phyloP scores from a whole-genome alignment of 768 basidiomycete genomes.

The Russula ochroleuca region DNA sequence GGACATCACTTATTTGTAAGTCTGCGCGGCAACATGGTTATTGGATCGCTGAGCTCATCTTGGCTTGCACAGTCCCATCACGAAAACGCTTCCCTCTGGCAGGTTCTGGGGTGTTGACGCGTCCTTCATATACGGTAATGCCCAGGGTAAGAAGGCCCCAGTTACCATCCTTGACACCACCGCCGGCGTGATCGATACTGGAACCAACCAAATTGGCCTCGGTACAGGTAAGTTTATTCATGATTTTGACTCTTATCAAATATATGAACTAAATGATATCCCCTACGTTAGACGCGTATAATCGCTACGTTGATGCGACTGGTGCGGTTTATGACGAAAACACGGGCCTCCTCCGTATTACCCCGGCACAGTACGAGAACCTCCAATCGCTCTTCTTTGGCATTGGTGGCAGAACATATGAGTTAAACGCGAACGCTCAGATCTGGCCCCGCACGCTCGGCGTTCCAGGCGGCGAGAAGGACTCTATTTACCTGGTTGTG shows the following conservation, averaged over 20 bases:
- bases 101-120: slow-evolving; percentile 38
- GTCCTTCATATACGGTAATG: slow-evolving; percentile 32
- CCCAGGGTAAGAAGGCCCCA: not conserved
- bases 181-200: slow-evolving; percentile 38
- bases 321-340: slow-evolving; percentile 33
- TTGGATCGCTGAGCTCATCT: not conserved
- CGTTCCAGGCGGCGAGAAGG: slow-evolving; percentile 39
- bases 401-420: slow-evolving; percentile 35
- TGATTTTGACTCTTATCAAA: not conserved
- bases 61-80: slow-evolving; percentile 30
- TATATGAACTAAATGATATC: slow-evolving; percentile 23
- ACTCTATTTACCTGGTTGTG: slow-evolving; percentile 40
- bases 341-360: slow-evolving; percentile 36
- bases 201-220: slow-evolving; percentile 37
- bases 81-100: slow-evolving; percentile 34
- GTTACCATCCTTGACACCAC: slow-evolving; percentile 31
- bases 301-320: slow-evolving; percentile 33
- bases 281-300: slow-evolving; percentile 31
- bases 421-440: slow-evolving; percentile 43
- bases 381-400: slow-evolving; percentile 36
- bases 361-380: slow-evolving; percentile 31
- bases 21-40: not conserved
- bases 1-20: slow-evolving; percentile 32
- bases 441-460: slow-evolving; percentile 42
- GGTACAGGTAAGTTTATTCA: slow-evolving; percentile 30